These are phyloP conservation scores for Beauveria caledonica DNA, from an alignment of 2,329 filamentous ascomycete genomes.

Conservation along the genomic window DNA sequence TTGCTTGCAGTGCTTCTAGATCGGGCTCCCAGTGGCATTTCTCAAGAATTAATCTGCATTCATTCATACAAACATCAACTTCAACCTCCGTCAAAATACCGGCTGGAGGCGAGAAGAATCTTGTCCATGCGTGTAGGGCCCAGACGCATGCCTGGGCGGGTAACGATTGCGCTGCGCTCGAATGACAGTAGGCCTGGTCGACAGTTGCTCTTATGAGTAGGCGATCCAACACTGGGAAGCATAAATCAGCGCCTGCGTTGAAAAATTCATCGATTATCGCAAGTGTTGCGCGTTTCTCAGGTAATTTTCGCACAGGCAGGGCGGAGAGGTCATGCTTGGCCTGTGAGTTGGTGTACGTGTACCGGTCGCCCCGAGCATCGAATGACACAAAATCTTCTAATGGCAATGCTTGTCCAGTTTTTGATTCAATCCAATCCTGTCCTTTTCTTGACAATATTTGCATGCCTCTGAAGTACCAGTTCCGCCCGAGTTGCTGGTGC, in stretches of 20 bases:
- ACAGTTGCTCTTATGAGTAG: slow-evolving; percentile 7
- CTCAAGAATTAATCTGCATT: not conserved
- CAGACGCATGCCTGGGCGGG: slow-evolving; percentile 14
- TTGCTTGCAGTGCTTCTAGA: slow-evolving; percentile 12
- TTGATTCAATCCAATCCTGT: slow-evolving; percentile 11
- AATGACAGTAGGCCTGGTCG: slow-evolving; percentile 7
- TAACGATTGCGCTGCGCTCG: not conserved
- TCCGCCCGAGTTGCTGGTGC: not conserved
- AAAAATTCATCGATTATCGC: not conserved
- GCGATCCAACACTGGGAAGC: slow-evolving; percentile 3
- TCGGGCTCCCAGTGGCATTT: not conserved
- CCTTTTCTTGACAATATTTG: slow-evolving; percentile 12
- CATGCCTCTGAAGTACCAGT: slow-evolving; percentile 14
- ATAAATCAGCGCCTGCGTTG: not conserved
- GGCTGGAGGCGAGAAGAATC: not conserved
- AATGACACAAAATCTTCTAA: not conserved
- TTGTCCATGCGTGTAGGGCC: slow-evolving; percentile 11
- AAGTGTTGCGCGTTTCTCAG: not conserved
- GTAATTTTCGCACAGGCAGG: not conserved
- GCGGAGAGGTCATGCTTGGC: not conserved
- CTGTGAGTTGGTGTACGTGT: not conserved
- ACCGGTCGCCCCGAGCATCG: not conserved
- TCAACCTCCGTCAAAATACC: too few species aligned
- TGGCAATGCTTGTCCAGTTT: not conserved
- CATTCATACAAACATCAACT: not conserved